Percentiles rank a stretch among this genome's conserved stretches.
phyloP scores from a whole-genome alignment of 257 asterid species.

The Nicotiana undulata region DNA sequence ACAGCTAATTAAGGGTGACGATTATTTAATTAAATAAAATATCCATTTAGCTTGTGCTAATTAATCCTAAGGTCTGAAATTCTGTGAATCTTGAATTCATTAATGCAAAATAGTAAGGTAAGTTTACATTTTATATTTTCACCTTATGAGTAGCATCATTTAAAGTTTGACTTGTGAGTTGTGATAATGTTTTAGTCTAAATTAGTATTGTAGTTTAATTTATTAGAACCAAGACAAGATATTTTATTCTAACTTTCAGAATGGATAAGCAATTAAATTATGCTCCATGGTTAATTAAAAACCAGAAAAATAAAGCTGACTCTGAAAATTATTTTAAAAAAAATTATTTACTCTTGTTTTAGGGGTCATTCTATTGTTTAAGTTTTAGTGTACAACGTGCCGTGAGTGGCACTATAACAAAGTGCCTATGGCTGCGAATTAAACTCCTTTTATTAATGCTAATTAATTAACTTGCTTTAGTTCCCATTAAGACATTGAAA shows the following conservation, averaged over 20 bases:
- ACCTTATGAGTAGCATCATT: too few species aligned
- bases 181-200: background rate
- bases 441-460: background rate
- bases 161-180: too few species aligned
- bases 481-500: background rate
- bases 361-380: too few species aligned
- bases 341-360: too few species aligned
- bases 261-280: background rate
- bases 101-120: too few species aligned
- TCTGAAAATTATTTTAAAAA: background rate
- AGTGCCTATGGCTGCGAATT: background rate
- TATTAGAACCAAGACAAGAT: too few species aligned
- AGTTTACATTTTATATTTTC: too few species aligned
- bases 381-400: background rate
- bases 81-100: too few species aligned
- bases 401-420: background rate
- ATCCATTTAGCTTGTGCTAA: background rate
- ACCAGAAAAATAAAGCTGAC: background rate
- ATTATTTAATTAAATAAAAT: background rate
- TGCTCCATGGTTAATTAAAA: background rate
- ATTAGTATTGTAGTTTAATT: too few species aligned
- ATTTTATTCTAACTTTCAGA: background rate
- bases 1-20: background rate
- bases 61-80: too few species aligned
- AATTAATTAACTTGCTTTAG: background rate